These are phyloP conservation scores for Castanea crenata DNA, from an alignment of 306 rosid species.

Conservation along the genomic window DNA sequence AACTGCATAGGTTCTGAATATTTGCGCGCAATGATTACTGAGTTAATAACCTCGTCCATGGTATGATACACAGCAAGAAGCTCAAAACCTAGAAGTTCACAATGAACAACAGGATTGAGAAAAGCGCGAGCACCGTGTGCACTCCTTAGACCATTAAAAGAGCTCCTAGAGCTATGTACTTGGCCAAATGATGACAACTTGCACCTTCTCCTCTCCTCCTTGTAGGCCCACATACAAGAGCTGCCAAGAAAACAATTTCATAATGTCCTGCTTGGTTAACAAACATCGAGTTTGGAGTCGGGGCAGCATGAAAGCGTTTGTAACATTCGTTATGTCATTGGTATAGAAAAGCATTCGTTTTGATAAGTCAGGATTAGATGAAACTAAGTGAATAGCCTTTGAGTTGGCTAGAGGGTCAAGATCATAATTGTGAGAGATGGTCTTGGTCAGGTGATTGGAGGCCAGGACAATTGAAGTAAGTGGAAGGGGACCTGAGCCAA, in stretches of 20 bases:
- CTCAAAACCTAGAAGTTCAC: constrained; percentile 67
- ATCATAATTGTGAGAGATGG: constrained; percentile 71
- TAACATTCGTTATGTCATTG: constrained; percentile 54
- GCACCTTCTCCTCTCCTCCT: constrained; percentile 40
- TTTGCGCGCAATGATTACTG: constrained; percentile 60
- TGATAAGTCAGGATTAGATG: constrained; percentile 52
- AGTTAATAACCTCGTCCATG: constrained; percentile 69
- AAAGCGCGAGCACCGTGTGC: constrained; percentile 75
- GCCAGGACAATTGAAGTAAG: constrained; percentile 79
- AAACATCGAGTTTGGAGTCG: not conserved
- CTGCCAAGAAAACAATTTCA: constrained; percentile 59
- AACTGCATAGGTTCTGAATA: constrained; percentile 30
- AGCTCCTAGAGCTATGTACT: constrained; percentile 58
- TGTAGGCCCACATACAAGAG: constrained; percentile 66
- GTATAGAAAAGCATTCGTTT: constrained; percentile 67
- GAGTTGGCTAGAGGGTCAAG: constrained; percentile 65
- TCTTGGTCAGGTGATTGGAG: constrained; percentile 47
- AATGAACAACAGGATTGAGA: constrained; percentile 66
- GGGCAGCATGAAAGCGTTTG: constrained; percentile 17
- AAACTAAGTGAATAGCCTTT: constrained; percentile 43
- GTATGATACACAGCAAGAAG: constrained; percentile 73
- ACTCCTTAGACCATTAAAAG: constrained; percentile 54
- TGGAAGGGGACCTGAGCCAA: constrained; percentile 88
- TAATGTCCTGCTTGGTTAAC: not conserved
- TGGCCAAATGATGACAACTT: constrained; percentile 50